phyloP scores from a whole-genome alignment of 257 asterid genomes.

The Linaria vulgaris region DNA sequence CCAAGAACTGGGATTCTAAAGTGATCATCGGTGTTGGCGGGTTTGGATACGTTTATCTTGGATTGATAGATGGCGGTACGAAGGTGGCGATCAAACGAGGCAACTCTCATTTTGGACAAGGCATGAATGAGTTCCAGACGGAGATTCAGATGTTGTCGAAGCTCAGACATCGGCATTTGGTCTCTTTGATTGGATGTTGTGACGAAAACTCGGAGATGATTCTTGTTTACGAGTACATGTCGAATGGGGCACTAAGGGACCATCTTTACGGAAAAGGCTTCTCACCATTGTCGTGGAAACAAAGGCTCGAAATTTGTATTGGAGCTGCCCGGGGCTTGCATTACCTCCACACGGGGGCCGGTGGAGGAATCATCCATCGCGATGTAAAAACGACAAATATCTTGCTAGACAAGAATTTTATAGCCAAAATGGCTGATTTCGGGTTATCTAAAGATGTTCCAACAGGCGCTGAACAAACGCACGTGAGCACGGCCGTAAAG shows the following conservation, averaged over 20 bases:
- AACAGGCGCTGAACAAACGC: conserved; percentile 44
- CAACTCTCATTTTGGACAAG: conserved; percentile 94
- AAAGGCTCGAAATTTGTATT: conserved; percentile 75
- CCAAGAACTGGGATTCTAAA: conserved; percentile 69
- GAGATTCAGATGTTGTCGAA: conserved; percentile 91
- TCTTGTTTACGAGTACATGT: conserved; percentile 84
- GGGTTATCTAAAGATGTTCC: conserved; percentile 87
- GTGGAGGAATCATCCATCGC: conserved; percentile 83
- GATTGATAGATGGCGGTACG: conserved; percentile 64
- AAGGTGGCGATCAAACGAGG: conserved; percentile 90
- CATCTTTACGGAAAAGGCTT: conserved; percentile 63
- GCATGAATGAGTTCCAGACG: conserved; percentile 83
- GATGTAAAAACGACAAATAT: conserved; percentile 90
- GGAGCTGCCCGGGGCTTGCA: conserved; percentile 95
- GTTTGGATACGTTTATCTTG: conserved; percentile 77
- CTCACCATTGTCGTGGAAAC: conserved; percentile 64
- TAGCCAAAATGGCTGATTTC: conserved; percentile 93
- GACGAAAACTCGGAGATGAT: conserved; percentile 90
- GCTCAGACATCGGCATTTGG: conserved; percentile 87
- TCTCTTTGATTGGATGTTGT: conserved; percentile 85
- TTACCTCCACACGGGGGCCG: conserved; percentile 85
- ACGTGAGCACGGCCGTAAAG: conserved; percentile 93
- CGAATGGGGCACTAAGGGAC: conserved; percentile 77
- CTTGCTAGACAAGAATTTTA: conserved; percentile 61
- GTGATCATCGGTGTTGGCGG: conserved; percentile 89